Percentiles rank a stretch among this genome's conserved stretches.
These are phyloP conservation scores for Penicillium coprophilum DNA, from an alignment of 495 filamentous ascomycete species.

Conservation along the genomic window DNA sequence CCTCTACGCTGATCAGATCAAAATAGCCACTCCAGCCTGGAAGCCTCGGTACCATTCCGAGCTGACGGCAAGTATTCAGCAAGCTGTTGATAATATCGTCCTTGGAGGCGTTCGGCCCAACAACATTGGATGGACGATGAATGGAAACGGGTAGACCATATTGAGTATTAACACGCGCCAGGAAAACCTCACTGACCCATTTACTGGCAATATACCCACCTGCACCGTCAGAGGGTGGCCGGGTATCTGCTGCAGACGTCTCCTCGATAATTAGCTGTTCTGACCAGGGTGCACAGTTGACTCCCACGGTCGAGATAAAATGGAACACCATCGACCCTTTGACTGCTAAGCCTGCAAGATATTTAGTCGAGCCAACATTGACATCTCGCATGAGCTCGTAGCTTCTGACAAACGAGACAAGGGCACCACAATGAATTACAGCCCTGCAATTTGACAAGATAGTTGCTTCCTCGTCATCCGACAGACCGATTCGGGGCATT, in stretches of 20 bases:
- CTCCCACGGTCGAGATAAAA: background rate
- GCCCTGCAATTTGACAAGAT: constrained; percentile 21
- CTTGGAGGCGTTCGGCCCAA: background rate
- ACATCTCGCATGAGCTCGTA: background rate
- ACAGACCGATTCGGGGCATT: background rate
- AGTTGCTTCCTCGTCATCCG: background rate
- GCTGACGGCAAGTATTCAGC: background rate
- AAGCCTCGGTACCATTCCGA: background rate
- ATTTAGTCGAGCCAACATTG: background rate
- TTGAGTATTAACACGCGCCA: background rate
- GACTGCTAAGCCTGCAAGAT: background rate
- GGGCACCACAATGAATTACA: background rate
- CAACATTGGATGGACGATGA: background rate
- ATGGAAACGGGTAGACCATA: background rate
- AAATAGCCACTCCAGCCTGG: background rate
- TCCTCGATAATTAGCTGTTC: background rate
- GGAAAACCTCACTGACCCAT: background rate
- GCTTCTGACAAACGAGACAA: background rate
- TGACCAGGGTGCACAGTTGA: background rate
- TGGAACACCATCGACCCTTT: background rate
- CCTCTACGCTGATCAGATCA: background rate
- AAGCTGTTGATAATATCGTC: background rate
- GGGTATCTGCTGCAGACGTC: background rate
- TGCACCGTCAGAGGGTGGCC: background rate
- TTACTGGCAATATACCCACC: background rate